These are phyloP conservation scores for Fusarium tjaetaba DNA, from an alignment of 2,329 filamentous ascomycete species.

Conservation along the genomic window DNA sequence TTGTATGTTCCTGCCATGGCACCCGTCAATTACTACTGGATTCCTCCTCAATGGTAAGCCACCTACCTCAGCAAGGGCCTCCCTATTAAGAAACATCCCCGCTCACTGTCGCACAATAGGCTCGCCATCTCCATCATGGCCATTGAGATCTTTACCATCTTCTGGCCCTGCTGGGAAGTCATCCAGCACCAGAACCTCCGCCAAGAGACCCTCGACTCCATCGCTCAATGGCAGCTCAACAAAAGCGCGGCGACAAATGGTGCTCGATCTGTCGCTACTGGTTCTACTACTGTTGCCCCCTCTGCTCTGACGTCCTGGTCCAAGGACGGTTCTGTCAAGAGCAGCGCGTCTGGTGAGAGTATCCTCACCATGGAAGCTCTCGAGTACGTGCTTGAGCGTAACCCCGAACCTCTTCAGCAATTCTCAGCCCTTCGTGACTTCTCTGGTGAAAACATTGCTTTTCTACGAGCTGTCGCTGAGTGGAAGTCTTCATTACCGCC, in stretches of 20 bases:
- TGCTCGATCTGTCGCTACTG: slow-evolving; percentile 48
- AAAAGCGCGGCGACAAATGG: slow-evolving; percentile 46
- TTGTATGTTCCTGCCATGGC: slow-evolving; percentile 62
- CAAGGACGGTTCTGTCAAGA: slow-evolving; percentile 48
- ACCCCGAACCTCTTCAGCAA: slow-evolving; percentile 68
- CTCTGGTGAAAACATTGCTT: slow-evolving; percentile 75
- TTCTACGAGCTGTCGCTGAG: slow-evolving; percentile 65
- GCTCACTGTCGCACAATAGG: slow-evolving; percentile 48
- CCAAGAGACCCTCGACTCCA: slow-evolving; percentile 60
- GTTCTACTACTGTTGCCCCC: slow-evolving; percentile 46
- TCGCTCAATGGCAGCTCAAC: slow-evolving; percentile 59
- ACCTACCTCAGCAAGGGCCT: background rate
- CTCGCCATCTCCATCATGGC: slow-evolving; percentile 69
- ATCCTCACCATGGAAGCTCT: slow-evolving; percentile 44
- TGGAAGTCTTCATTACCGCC: slow-evolving; percentile 48
- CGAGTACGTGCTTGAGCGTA: slow-evolving; percentile 67
- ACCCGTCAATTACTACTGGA: slow-evolving; percentile 62
- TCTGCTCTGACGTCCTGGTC: slow-evolving; percentile 53
- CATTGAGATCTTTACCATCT: slow-evolving; percentile 71
- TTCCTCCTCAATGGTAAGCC: slow-evolving; percentile 70
- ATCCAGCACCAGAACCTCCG: slow-evolving; percentile 55
- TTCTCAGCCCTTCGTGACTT: slow-evolving; percentile 75
- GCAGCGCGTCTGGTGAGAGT: slow-evolving; percentile 51
- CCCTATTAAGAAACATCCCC: background rate
- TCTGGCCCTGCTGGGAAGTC: slow-evolving; percentile 70